phyloP scores from a whole-genome alignment of 177 flowering plant genomes.

The Telopea speciosissima region DNA sequence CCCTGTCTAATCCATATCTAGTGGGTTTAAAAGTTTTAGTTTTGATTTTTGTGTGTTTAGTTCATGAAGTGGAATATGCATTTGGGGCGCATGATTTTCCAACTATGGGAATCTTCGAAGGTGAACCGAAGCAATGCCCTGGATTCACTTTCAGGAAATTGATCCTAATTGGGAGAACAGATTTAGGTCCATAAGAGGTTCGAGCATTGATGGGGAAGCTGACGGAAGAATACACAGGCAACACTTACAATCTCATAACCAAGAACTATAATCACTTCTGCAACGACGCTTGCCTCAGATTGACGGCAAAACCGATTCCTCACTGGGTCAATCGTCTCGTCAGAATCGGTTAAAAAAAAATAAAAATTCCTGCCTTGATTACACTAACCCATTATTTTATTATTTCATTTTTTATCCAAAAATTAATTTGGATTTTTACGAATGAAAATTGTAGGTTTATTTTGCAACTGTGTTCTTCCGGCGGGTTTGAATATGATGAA shows the following conservation, averaged over 20 bases:
- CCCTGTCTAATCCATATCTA: too few species aligned
- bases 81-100: slow-evolving; percentile 86
- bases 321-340: slow-evolving; percentile 93
- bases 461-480: too few species aligned
- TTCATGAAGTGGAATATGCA: slow-evolving; percentile 81
- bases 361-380: too few species aligned
- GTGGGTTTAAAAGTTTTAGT: too few species aligned
- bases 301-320: slow-evolving; percentile 67
- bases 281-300: too few species aligned
- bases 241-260: too few species aligned
- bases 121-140: slow-evolving; percentile 72
- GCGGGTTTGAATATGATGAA: too few species aligned
- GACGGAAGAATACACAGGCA: slow-evolving; percentile 65
- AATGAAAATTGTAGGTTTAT: too few species aligned
- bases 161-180: slow-evolving; percentile 71
- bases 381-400: too few species aligned
- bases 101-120: slow-evolving; percentile 79
- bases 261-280: too few species aligned
- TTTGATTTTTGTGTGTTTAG: slow-evolving; percentile 22
- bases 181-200: slow-evolving; percentile 54
- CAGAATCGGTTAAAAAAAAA: slow-evolving; percentile 58
- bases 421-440: too few species aligned
- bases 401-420: too few species aligned
- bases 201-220: slow-evolving; percentile 71
- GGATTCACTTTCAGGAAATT: slow-evolving; percentile 81